Evolutionary conservation across 225 moss, liverwort and hornwort species (phyloP).

Genomic region (Pseudisothecium myosuroides): DNA sequence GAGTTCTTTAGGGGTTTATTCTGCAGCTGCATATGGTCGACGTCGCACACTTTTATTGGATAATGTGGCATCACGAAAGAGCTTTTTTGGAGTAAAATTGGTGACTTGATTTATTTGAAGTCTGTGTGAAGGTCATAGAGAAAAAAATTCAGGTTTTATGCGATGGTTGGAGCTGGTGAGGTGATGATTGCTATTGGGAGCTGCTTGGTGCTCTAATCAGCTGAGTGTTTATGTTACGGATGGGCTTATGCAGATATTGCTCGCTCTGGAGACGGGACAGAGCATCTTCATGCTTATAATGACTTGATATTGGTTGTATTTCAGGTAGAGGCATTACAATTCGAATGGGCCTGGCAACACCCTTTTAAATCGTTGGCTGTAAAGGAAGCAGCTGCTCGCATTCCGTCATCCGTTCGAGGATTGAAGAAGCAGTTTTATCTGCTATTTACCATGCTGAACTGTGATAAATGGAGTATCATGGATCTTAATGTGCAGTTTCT

Average conservation of each 20-base stretch:
- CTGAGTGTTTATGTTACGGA: background rate
- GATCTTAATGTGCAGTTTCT: conserved; percentile 56
- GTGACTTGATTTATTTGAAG: background rate
- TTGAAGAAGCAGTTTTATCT: conserved; percentile 48
- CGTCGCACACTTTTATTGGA: background rate
- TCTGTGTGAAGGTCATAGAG: background rate
- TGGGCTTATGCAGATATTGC: background rate
- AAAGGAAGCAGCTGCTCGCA: conserved; percentile 64
- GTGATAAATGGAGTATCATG: conserved; percentile 49
- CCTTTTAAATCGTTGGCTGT: conserved; percentile 76
- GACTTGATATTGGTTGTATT: background rate
- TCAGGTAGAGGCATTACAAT: conserved; percentile 78
- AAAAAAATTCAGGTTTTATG: background rate
- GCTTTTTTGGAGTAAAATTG: background rate
- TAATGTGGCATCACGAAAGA: background rate
- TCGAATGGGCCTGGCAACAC: conserved; percentile 99
- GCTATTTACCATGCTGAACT: conserved; percentile 56
- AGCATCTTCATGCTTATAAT: background rate
- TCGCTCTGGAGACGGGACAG: background rate
- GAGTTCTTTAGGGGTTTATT: background rate
- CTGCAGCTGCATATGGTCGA: background rate
- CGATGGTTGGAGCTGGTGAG: background rate
- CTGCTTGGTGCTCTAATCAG: background rate
- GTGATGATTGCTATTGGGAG: background rate
- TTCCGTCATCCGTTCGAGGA: conserved; percentile 67